Percentiles rank a stretch among this genome's conserved stretches.
Conservation (phyloP, 2,329 filamentous ascomycete genomes). For the Calonectria pseudoturangicola region DNA sequence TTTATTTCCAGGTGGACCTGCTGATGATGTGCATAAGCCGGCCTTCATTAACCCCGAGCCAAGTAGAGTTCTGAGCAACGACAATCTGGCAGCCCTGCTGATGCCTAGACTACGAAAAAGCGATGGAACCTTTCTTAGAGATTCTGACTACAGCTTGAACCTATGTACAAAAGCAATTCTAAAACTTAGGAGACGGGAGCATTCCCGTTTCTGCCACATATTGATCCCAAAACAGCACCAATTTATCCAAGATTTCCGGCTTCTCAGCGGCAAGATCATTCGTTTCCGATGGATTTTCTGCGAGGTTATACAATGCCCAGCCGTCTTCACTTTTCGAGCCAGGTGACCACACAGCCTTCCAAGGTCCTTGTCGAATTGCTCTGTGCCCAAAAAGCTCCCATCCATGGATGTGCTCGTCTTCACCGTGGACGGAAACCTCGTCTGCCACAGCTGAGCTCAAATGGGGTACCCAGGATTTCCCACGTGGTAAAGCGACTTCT, state of each 20-base stretch:
- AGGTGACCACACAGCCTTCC: slow-evolving; percentile 74
- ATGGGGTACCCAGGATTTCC: slow-evolving; percentile 53
- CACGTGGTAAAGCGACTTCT: slow-evolving; percentile 70
- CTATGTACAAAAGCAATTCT: neutral
- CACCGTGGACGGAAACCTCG: slow-evolving; percentile 66
- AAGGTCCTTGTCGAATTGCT: slow-evolving; percentile 73
- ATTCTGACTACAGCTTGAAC: no score
- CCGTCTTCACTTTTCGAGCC: slow-evolving; percentile 10
- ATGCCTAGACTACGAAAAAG: no score
- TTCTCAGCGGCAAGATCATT: slow-evolving; percentile 35
- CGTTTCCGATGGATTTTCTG: slow-evolving; percentile 38
- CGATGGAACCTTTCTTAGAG: no score
- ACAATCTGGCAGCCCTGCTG: no score
- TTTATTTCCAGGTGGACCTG: no score
- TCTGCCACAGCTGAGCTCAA: slow-evolving; percentile 55
- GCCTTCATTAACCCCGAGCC: no score
- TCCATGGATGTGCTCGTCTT: slow-evolving; percentile 68
- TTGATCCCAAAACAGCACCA: slow-evolving; percentile 41
- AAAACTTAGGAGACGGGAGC: slow-evolving; percentile 28
- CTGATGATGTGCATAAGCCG: no score
- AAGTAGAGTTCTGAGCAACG: no score
- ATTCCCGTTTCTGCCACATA: slow-evolving; percentile 45
- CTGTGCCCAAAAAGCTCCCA: slow-evolving; percentile 74
- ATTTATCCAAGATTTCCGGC: slow-evolving; percentile 32
- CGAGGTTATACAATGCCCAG: slow-evolving; percentile 44